These are phyloP conservation scores for Tagetes patula DNA, from an alignment of 129 eudicot species.

Conservation along the genomic window DNA sequence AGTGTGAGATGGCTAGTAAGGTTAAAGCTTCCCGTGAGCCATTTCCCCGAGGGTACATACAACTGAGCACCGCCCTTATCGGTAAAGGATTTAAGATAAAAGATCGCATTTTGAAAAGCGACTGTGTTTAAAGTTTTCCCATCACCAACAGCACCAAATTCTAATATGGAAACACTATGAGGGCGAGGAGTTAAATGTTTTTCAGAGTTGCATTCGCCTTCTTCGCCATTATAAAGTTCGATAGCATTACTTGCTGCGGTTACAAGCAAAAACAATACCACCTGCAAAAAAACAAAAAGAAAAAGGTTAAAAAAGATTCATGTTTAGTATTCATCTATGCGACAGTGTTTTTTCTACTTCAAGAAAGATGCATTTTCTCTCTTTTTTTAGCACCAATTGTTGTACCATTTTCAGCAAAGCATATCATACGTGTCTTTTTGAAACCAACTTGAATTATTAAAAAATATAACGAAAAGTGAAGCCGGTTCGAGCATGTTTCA, in stretches of 20 bases:
- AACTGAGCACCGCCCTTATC: conserved; percentile 91
- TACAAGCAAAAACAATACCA: conserved; percentile 55
- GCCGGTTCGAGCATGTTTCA: not conserved
- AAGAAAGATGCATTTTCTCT: conserved; percentile 8
- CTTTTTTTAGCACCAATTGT: conserved; percentile 28
- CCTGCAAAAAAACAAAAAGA: conserved; percentile 49
- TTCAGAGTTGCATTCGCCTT: conserved; percentile 50
- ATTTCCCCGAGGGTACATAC: conserved; percentile 72
- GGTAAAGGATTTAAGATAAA: conserved; percentile 75
- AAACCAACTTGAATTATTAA: not conserved
- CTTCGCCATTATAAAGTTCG: conserved; percentile 28
- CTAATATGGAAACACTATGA: conserved; percentile 76
- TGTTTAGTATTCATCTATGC: conserved; percentile 26
- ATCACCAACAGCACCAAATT: conserved; percentile 87
- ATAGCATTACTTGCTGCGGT: conserved; percentile 45
- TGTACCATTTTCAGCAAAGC: conserved; percentile 33
- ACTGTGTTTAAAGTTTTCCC: conserved; percentile 71
- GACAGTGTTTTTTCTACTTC: conserved; percentile 17
- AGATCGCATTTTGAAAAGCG: conserved; percentile 87
- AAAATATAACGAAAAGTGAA: not conserved
- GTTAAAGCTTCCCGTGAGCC: conserved; percentile 79
- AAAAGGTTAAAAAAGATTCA: conserved; percentile 46
- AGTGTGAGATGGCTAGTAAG: conserved; percentile 90
- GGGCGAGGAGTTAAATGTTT: conserved; percentile 67
- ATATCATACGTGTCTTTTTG: conserved; percentile 20